A percentile compares a stretch with the other conserved stretches of the same genome.
Evolutionary conservation across 331 rosid genomes (phyloP).

Genomic region (Malus hybrid): DNA sequence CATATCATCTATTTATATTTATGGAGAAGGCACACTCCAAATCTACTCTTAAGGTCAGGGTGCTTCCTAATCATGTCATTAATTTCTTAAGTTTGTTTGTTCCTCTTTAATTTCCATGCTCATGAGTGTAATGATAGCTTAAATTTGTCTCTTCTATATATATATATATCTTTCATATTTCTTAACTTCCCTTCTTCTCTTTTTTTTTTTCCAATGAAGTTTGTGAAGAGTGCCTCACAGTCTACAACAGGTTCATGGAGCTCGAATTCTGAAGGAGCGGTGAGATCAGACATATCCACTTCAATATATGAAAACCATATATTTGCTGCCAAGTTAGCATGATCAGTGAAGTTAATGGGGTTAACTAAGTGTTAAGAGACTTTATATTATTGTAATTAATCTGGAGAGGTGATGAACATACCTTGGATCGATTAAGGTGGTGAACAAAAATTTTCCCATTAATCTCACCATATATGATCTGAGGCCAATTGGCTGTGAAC

Average conservation of each 20-base stretch:
- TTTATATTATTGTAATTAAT: not conserved
- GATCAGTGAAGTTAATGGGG: not conserved
- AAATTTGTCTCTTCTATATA: too few species aligned
- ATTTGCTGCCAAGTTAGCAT: not conserved
- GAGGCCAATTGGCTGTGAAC: not conserved
- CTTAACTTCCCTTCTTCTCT: not conserved
- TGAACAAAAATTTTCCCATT: too few species aligned
- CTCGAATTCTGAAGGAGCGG: slow-evolving; percentile 55
- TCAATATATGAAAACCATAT: not conserved
- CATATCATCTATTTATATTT: not conserved
- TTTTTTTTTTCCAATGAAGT: slow-evolving; percentile 26
- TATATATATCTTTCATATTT: not conserved
- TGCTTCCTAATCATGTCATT: not conserved
- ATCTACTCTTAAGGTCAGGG: slow-evolving; percentile 58
- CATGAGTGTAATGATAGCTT: too few species aligned
- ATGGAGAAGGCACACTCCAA: slow-evolving; percentile 65
- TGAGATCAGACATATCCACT: slow-evolving; percentile 36
- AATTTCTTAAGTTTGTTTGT: not conserved
- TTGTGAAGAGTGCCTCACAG: slow-evolving; percentile 45
- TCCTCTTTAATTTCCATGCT: slow-evolving; percentile 2
- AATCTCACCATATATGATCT: too few species aligned
- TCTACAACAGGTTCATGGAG: slow-evolving; percentile 57
- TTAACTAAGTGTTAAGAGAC: not conserved
- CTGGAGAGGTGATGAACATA: too few species aligned
- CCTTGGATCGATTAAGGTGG: too few species aligned